Percentiles rank a stretch among this genome's conserved stretches.
phyloP scores from a whole-genome alignment of 2,329 filamentous ascomycete species.

The Nemania abortiva region DNA sequence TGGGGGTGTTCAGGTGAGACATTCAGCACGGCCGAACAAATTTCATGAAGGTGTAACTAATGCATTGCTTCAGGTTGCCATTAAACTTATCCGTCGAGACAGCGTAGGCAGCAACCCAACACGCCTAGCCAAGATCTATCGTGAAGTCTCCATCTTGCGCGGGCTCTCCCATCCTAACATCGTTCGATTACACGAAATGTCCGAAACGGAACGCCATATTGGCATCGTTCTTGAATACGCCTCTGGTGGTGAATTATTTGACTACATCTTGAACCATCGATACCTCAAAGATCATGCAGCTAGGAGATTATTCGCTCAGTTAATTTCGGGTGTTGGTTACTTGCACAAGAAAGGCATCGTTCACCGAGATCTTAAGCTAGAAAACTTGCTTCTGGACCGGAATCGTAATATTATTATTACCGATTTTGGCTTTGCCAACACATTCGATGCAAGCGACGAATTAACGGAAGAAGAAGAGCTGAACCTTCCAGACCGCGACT shows the following conservation, averaged over 20 bases:
- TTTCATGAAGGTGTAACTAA: slow-evolving; percentile 28
- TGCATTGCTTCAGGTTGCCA: slow-evolving; percentile 76
- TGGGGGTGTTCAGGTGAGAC: slow-evolving; percentile 80
- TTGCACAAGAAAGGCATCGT: slow-evolving; percentile 99
- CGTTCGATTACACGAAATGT: slow-evolving; percentile 96
- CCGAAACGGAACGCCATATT: slow-evolving; percentile 96
- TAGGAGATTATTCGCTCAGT: slow-evolving; percentile 90
- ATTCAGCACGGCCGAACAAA: slow-evolving; percentile 2
- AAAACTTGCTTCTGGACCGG: slow-evolving; percentile 93
- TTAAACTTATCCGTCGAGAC: slow-evolving; percentile 94
- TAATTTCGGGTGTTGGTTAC: slow-evolving; percentile 96
- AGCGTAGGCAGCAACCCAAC: slow-evolving; percentile 88
- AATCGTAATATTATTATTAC: slow-evolving; percentile 99
- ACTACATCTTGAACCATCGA: slow-evolving; percentile 96
- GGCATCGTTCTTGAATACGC: slow-evolving; percentile 99
- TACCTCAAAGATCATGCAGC: slow-evolving; percentile 96
- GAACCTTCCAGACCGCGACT: slow-evolving; percentile 87
- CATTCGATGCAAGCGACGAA: slow-evolving; percentile 90
- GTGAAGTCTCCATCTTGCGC: slow-evolving; percentile 91
- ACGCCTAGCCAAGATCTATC: slow-evolving; percentile 94
- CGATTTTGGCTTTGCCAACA: slow-evolving; percentile 99
- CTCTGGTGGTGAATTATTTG: slow-evolving; percentile 96
- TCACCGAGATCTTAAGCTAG: slow-evolving; percentile 94
- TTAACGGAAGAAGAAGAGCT: slow-evolving; percentile 91
- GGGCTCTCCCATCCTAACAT: slow-evolving; percentile 96